Evolutionary conservation across 2,329 filamentous ascomycete species (phyloP).

Genomic region (Fonsecaea pedrosoi): DNA sequence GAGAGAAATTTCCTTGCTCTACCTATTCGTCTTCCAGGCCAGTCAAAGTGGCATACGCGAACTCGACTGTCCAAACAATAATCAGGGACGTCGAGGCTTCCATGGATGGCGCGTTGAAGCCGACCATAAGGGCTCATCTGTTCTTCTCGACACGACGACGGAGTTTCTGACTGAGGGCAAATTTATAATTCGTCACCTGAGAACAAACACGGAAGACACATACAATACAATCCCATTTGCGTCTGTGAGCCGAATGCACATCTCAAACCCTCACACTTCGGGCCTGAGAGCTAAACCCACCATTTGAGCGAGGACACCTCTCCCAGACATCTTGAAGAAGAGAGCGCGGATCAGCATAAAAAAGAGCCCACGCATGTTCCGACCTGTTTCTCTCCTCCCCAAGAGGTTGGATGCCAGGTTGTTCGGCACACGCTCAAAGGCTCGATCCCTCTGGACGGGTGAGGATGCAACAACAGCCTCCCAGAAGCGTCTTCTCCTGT

Average conservation of each 20-base stretch:
- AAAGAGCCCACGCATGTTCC: conserved; percentile 1
- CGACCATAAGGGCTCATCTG: neutral
- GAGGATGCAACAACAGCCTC: neutral
- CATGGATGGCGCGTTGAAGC: neutral
- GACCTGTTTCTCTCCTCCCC: neutral
- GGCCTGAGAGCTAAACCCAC: neutral
- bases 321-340: neutral
- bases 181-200: neutral
- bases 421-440: neutral
- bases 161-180: neutral
- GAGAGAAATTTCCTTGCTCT: neutral
- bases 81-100: neutral
- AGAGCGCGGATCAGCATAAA: neutral
- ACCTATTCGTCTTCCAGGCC: neutral
- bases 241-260: neutral
- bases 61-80: neutral
- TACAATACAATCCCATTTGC: neutral
- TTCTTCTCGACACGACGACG: neutral
- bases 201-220: neutral
- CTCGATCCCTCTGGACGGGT: neutral
- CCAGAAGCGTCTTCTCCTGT: conserved; percentile 12
- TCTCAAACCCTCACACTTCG: neutral
- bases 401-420: neutral
- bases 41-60: neutral
- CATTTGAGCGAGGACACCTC: neutral